Base-by-base conservation (phyloP, 2,329 filamentous ascomycete species). In the Fusarium nygamai region DNA sequence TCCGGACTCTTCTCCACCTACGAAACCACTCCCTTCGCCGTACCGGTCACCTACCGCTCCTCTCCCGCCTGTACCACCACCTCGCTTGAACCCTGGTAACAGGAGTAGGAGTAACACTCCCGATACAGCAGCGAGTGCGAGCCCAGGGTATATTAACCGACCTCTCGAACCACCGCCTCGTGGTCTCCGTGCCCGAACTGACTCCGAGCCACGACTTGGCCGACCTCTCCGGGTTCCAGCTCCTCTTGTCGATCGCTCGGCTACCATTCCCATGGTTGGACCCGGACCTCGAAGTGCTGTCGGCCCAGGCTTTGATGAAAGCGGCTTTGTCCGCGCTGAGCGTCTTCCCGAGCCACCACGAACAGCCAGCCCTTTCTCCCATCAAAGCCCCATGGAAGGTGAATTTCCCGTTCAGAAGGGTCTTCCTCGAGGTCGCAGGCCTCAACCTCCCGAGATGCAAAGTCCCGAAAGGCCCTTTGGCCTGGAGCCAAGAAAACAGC, bases 401-500 rank as follows among this genome's bases (percentile, higher is more conserved):
- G 77, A 80, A 14, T 84, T 83, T 27, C 81, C 82, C 5, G 54
- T 80, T 10, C 78, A 76, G 36, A 83, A 81, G 14, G 82, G 82
- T 4, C 76, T 84, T 19, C 83, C 82, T 4, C 77, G 83, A 33
- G 82, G 82, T 4, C 80, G 82, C n/a, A 76, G 69, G 27, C 78
- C 76, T 4, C 69, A 47, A 8, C 63, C 31, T 69, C 11, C 70
- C 4, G 73, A 74, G 36, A 64, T 57, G 2, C 51, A 41, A 3
- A 67, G 61, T 1, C 61, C 70, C 6, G 63, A 61, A 11, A 61
- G 31, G 1, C 29, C 57, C 1, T 74, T 64, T 47, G 77, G 77
- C 17, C 56, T 77, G 11, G 73, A 71, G 13, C 75, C 77, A 13
- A 72, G 77, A 22, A 76, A 64, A 17, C 72, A 76, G 39, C 76